Conservation (phyloP, 306 rosid genomes). For the Fagus crenata region DNA sequence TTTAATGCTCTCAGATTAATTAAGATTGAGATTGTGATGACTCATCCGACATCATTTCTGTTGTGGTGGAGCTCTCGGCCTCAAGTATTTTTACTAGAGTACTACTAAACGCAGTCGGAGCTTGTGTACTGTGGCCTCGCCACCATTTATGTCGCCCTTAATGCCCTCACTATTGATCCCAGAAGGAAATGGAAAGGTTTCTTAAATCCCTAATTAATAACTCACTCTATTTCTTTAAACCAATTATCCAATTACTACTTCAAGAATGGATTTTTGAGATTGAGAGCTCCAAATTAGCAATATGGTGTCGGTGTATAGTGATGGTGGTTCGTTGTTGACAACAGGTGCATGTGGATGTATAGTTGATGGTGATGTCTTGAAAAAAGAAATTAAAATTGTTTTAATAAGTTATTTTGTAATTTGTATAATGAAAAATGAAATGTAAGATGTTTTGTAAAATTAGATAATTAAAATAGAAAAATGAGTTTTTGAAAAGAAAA, state of each 20-base stretch:
- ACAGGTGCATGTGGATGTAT: no score
- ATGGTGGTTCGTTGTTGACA: no score
- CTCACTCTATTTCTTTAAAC: no score
- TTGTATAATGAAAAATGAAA: no score
- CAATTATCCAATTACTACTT: background rate
- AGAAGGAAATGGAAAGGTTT: conserved; percentile 97
- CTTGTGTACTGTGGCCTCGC: conserved; percentile 88
- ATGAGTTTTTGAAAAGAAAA: no score
- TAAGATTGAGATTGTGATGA: conserved; percentile 21
- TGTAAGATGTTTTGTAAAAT: no score
- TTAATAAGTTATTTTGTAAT: no score
- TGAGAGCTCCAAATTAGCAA: background rate
- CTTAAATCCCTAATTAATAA: background rate
- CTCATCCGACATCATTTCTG: background rate
- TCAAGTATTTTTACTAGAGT: background rate
- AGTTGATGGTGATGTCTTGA: no score
- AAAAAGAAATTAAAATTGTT: no score
- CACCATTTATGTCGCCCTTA: conserved; percentile 76
- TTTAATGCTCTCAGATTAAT: background rate
- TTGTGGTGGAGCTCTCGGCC: no score
- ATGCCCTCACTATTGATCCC: conserved; percentile 90
- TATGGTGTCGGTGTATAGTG: background rate
- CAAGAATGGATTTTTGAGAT: background rate
- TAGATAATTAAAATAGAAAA: no score
- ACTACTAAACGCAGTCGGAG: conserved; percentile 89